Evolutionary conservation across 169 alveolate species (phyloP).

Genomic region (Cyclospora cayetanensis): DNA sequence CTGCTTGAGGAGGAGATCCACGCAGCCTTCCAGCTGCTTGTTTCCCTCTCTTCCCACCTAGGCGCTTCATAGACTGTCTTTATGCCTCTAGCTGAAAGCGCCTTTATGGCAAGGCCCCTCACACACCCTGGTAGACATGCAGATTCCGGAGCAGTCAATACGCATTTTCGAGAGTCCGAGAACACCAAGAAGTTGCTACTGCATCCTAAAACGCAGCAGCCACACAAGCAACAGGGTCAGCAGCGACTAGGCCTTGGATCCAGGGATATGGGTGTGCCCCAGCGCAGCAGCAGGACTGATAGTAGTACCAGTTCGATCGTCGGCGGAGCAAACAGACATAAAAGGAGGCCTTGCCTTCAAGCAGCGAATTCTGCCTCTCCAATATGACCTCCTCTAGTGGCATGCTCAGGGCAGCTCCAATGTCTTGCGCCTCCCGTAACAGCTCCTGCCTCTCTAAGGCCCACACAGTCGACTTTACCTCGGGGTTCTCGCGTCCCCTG

Average conservation of each 20-base stretch:
- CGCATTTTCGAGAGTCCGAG: neutral
- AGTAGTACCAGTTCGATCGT: neutral
- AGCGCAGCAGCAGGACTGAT: neutral
- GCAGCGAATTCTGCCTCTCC: neutral
- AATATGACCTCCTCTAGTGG: constrained; percentile 16
- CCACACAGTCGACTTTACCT: constrained; percentile 1
- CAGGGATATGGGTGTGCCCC: neutral
- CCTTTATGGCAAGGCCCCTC: neutral
- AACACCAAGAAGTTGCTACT: constrained; percentile 20
- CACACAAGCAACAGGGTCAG: neutral
- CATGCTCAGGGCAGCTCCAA: neutral
- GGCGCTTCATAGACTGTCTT: constrained; percentile 6
- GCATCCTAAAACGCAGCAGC: neutral
- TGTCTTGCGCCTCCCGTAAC: neutral
- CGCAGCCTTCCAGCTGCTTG: neutral
- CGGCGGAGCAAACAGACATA: no score
- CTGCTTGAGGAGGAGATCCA: constrained; percentile 50
- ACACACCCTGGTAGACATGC: neutral
- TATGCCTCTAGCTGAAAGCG: neutral
- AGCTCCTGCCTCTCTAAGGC: neutral
- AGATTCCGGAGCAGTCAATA: constrained; percentile 10
- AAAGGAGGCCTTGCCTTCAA: neutral
- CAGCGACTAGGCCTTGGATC: neutral
- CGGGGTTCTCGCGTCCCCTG: constrained; percentile 5
- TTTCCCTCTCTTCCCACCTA: neutral